A percentile compares a stretch with the other conserved stretches of the same genome.
These are phyloP conservation scores for Bigelowiella natans DNA, from an alignment of 78 protist genomes.

Conservation along the genomic window DNA sequence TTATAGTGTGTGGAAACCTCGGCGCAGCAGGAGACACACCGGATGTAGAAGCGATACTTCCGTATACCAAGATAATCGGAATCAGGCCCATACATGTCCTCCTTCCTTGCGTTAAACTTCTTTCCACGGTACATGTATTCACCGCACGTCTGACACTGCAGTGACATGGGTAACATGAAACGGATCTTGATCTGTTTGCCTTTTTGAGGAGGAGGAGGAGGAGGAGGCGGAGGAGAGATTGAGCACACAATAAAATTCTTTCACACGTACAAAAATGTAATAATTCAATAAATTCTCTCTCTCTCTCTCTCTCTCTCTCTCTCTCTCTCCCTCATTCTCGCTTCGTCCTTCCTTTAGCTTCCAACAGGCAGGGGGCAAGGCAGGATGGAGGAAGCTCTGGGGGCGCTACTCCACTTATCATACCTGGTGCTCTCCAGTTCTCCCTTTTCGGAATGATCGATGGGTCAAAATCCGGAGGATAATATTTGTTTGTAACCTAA, in stretches of 20 bases:
- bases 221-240: too few relatives aligned
- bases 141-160: constrained; percentile 79
- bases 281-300: too few relatives aligned
- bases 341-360: too few relatives aligned
- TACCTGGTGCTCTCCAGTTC: neutral
- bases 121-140: constrained; percentile 74
- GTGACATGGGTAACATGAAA: constrained; percentile 87
- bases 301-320: too few relatives aligned
- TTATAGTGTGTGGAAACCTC: too few relatives aligned
- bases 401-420: too few relatives aligned
- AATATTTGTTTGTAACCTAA: constrained; percentile 86
- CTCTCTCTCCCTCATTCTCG: too few relatives aligned
- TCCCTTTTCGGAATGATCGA: constrained; percentile 6
- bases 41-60: neutral
- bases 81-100: constrained; percentile 58
- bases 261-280: too few relatives aligned
- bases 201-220: too few relatives aligned
- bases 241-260: too few relatives aligned
- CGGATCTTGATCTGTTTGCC: constrained; percentile 42
- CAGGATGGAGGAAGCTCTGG: too few relatives aligned
- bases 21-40: neutral
- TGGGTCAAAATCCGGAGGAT: constrained; percentile 92
- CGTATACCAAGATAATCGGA: constrained; percentile 68
- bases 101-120: constrained; percentile 69
- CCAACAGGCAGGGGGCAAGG: too few relatives aligned